Percentiles rank a stretch among this genome's conserved stretches.
phyloP scores from a whole-genome alignment of 306 rosid species.

The Pachyrhizus erosus region DNA sequence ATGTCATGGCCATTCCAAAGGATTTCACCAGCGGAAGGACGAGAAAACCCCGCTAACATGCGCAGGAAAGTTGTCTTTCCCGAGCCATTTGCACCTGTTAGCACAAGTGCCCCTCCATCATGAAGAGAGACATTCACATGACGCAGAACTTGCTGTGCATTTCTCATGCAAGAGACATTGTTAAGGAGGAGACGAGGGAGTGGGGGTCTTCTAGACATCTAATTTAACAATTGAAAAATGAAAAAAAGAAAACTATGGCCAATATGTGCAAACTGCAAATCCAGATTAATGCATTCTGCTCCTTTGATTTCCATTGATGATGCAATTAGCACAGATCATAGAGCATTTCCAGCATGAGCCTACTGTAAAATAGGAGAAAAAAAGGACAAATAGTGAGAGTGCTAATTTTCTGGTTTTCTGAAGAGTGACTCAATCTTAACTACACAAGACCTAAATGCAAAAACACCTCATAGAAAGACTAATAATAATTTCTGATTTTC shows the following conservation, averaged over 20 bases:
- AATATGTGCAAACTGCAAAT: neutral
- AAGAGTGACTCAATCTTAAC: neutral
- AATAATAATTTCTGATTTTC: neutral
- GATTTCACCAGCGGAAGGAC: constrained; percentile 84
- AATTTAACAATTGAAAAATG: constrained; percentile 37
- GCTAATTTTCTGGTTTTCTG: neutral
- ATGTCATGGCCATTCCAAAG: constrained; percentile 92
- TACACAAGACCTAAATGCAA: constrained; percentile 10
- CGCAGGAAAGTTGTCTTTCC: constrained; percentile 90
- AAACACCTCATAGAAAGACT: neutral
- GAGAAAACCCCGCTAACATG: constrained; percentile 89
- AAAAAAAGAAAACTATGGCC: constrained; percentile 30
- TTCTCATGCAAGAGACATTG: constrained; percentile 90
- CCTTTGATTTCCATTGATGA: neutral
- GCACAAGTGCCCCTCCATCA: constrained; percentile 81
- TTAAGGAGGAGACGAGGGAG: constrained; percentile 79
- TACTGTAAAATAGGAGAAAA: neutral
- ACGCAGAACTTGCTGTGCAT: constrained; percentile 82
- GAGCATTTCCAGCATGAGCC: constrained; percentile 1
- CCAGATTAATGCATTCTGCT: constrained; percentile 10
- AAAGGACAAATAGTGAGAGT: neutral
- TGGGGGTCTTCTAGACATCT: constrained; percentile 66
- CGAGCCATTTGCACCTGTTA: constrained; percentile 83
- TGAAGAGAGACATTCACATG: constrained; percentile 79
- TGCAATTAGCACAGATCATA: neutral